Evolutionary conservation across 768 basidiomycete species (phyloP).

Genomic region (Suillus spraguei): DNA sequence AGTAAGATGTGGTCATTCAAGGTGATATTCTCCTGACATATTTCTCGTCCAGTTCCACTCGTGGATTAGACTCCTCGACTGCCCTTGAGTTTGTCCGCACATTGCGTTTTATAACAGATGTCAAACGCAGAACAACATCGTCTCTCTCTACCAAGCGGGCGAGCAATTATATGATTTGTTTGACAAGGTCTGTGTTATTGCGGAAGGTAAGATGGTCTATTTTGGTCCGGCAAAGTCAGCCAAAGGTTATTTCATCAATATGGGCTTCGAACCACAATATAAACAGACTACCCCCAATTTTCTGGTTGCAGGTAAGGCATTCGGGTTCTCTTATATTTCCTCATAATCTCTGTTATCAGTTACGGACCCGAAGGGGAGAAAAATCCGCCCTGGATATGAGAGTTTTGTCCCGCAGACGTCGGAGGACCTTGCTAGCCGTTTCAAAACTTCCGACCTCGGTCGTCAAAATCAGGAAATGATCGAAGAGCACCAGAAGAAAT

Average conservation of each 20-base stretch:
- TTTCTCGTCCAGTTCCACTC: conserved; percentile 54
- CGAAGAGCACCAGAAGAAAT: too few species aligned
- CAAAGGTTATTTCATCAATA: conserved; percentile 56
- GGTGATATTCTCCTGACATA: too few species aligned
- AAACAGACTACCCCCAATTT: conserved; percentile 67
- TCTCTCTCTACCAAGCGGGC: conserved; percentile 85
- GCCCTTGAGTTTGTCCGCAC: conserved; percentile 75
- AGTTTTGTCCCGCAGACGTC: conserved; percentile 44
- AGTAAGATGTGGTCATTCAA: conserved; percentile 32
- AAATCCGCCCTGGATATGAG: conserved; percentile 34
- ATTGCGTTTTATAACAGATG: conserved; percentile 68
- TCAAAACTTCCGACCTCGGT: too few species aligned
- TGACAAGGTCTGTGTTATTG: conserved; percentile 69
- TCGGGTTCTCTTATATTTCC: too few species aligned
- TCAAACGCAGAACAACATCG: conserved; percentile 59
- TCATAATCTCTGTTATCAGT: conserved; percentile 28
- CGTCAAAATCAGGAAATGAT: too few species aligned
- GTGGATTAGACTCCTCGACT: conserved; percentile 70
- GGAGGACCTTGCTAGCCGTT: conserved; percentile 53
- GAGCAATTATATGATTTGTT: conserved; percentile 67
- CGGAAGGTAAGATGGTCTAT: conserved; percentile 61
- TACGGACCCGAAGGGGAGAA: conserved; percentile 66
- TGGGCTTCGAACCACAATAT: conserved; percentile 56
- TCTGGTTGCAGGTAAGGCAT: conserved; percentile 41
- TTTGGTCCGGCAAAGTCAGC: conserved; percentile 58